A percentile compares a stretch with the other conserved stretches of the same genome.
phyloP scores from a whole-genome alignment of 495 filamentous ascomycete genomes.

The Podospora conica region DNA sequence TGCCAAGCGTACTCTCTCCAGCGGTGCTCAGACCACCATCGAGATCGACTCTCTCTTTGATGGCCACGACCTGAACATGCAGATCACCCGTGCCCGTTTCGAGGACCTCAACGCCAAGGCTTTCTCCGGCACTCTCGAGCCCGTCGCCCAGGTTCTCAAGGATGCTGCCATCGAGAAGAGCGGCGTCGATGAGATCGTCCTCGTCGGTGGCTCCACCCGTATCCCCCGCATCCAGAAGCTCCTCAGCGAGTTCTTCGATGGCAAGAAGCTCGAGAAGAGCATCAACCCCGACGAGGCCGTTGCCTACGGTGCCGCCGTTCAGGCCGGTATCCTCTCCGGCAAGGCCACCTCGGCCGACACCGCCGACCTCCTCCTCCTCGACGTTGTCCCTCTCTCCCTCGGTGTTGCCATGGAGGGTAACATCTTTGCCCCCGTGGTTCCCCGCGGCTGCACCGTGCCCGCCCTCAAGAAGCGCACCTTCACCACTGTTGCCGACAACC shows the following conservation, averaged over 20 bases:
- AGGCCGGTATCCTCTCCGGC: constrained; percentile 96
- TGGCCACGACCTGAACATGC: constrained; percentile 96
- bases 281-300: constrained; percentile 99
- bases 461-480: constrained; percentile 94
- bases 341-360: constrained; percentile 94
- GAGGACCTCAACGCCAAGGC: constrained; percentile 97
- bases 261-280: constrained; percentile 98
- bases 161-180: constrained; percentile 93
- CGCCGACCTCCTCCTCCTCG: constrained; percentile 89
- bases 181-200: constrained; percentile 92
- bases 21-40: constrained; percentile 92
- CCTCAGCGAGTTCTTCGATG: constrained; percentile 96
- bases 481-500: constrained; percentile 95
- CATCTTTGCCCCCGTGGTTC: constrained; percentile 96
- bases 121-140: constrained; percentile 93
- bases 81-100: constrained; percentile 98
- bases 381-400: constrained; percentile 94
- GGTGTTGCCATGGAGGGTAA: constrained; percentile 99
- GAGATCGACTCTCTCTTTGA: constrained; percentile 99
- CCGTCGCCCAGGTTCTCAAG: constrained; percentile 96
- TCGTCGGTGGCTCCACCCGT: constrained; percentile 98
- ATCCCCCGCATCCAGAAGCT: constrained; percentile 99
- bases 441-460: constrained; percentile 86
- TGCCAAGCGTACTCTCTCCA: constrained; percentile 97
- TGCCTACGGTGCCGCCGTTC: constrained; percentile 97